Percentiles rank a stretch among this genome's conserved stretches.
phyloP scores from a whole-genome alignment of 2,329 filamentous ascomycete genomes.

The Acrocalymma vagum region DNA sequence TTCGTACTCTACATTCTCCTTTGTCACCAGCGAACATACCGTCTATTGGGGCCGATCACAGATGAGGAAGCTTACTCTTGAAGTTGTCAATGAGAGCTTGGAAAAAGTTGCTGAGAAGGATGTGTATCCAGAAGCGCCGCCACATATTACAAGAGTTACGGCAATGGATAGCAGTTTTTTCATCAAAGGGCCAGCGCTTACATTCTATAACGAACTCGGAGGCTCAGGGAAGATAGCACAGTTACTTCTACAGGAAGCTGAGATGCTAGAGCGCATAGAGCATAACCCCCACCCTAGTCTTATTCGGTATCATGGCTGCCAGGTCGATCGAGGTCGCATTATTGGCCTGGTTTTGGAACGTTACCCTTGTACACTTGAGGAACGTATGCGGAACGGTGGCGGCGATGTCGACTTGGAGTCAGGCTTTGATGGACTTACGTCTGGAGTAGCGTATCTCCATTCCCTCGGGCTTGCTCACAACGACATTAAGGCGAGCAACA shows the following conservation, averaged over 20 bases:
- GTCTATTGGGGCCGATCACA: conserved; percentile 12
- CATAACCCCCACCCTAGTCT: conserved; percentile 15
- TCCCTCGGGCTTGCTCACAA: conserved; percentile 42
- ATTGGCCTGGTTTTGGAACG: conserved; percentile 9
- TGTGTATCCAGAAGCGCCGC: conserved; percentile 13
- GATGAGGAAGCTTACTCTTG: conserved; percentile 12
- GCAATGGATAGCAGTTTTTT: conserved; percentile 7
- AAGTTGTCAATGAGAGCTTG: conserved; percentile 10
- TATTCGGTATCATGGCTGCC: conserved; percentile 13
- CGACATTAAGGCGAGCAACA: conserved; percentile 45
- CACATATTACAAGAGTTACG: conserved; percentile 11
- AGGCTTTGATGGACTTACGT: conserved; percentile 7
- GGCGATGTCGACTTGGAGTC: conserved; percentile 7
- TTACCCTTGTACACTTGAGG: conserved; percentile 4
- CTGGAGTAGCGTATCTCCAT: conserved; percentile 11
- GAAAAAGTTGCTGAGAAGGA: conserved; percentile 11
- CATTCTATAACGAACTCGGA: conserved; percentile 8
- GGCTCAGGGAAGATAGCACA: conserved; percentile 9
- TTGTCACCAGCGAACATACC: conserved; percentile 11
- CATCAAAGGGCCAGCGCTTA: conserved; percentile 12
- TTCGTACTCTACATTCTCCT: conserved; percentile 13
- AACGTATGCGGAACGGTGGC: conserved; percentile 1
- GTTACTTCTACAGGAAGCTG: conserved; percentile 14
- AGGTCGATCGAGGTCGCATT: conserved; percentile 9
- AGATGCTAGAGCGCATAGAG: conserved; percentile 9